Base-by-base conservation (phyloP, 106 monocot species). In the Cymbidium sinense region DNA sequence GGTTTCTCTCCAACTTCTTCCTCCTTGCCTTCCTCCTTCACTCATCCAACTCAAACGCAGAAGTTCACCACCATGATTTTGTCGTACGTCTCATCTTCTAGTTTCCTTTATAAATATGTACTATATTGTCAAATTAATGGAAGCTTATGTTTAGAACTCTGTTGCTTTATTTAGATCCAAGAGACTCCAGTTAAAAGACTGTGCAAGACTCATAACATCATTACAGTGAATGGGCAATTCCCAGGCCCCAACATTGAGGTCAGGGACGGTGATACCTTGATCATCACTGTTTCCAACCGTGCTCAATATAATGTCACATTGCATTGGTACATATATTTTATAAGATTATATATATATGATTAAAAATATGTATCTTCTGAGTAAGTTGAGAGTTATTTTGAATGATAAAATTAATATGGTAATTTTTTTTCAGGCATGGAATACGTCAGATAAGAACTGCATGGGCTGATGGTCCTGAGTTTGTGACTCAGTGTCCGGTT, bases 161-260 rank as follows among this genome's bases (percentile, higher is more conserved):
- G 21, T 19, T 28, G 28, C 5, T 41, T 4, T 55, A 29, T 35
- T 2, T 81, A 93, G 93, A 74, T 93, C 13, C 82, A 86, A 64
- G 71, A 78, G 43, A 84, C 87, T 73, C 84, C 86, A 19, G 90
- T 93, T 87, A 90, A 81, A 87, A 90, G 90, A 86, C 87, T 93
- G 84, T 93, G 93, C 86, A 83, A 84, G 39, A 79, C 86, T 0
- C 84, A 81, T 62, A 81, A 77, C 69, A 88, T 89, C 78, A 79
- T 90, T 33, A 84, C 89, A 0, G 93, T 93, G 58, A 93, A 93
- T 33, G 93, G 90, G 4, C 87, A 85, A 79, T 90, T 80, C 34
- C 93, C 93, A 5, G 93, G 90, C 1, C 93, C 93, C 9, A 90
- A 84, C 5, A 70, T 93, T 39, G 81, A 83, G 29, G 88, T 88